A percentile compares a stretch with the other conserved stretches of the same genome.
phyloP scores from a whole-genome alignment of 2,329 filamentous ascomycete species.

The Monosporascus sp. region DNA sequence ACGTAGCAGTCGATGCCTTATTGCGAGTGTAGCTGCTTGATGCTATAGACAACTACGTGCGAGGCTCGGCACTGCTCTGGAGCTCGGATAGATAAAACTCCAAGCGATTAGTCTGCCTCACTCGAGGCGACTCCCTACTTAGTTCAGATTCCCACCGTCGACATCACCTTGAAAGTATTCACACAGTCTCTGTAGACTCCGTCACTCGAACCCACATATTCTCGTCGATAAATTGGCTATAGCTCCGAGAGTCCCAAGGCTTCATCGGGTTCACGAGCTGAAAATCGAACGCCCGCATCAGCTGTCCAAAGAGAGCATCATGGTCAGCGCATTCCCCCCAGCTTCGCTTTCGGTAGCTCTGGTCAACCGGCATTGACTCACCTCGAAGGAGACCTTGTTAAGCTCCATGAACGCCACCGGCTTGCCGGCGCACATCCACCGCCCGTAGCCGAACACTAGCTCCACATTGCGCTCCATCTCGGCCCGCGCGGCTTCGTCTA shows the following conservation, averaged over 20 bases:
- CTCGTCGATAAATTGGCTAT: background rate
- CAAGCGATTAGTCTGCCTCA: no score
- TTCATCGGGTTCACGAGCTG: constrained; percentile 21
- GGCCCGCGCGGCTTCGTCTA: background rate
- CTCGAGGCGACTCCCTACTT: no score
- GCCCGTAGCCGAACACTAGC: constrained; percentile 11
- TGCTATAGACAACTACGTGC: no score
- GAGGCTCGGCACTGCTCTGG: no score
- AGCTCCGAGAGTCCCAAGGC: constrained; percentile 5
- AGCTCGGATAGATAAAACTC: no score
- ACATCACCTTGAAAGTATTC: no score
- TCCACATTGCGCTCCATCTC: constrained; percentile 10
- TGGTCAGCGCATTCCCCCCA: background rate
- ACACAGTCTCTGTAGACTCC: background rate
- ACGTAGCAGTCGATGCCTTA: no score
- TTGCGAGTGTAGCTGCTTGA: no score
- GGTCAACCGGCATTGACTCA: constrained; percentile 14
- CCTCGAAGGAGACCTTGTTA: constrained; percentile 38
- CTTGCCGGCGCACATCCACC: constrained; percentile 35
- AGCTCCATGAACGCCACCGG: constrained; percentile 37
- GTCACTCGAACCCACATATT: background rate
- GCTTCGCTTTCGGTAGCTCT: background rate
- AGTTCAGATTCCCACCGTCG: no score
- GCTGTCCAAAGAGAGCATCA: background rate
- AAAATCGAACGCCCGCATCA: constrained; percentile 24